Conservation (phyloP, 352 stramenopile genomes). For the Globisporangium solare region DNA sequence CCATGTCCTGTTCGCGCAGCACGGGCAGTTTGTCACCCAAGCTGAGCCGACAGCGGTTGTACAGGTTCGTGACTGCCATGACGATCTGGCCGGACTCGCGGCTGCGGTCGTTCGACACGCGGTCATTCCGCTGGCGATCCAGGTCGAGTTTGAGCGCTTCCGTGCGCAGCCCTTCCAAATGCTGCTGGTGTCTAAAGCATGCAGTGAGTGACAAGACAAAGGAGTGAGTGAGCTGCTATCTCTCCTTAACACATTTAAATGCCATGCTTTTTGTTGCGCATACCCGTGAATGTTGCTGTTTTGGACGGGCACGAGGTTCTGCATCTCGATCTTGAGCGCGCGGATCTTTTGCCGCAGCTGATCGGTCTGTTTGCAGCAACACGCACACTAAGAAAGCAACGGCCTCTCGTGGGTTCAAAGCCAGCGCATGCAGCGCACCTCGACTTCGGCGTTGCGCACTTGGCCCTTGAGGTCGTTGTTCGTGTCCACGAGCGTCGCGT, state of each 20-base stretch:
- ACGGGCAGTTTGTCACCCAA: conserved; percentile 71
- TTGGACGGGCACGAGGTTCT: conserved; percentile 81
- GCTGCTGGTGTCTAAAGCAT: conserved; percentile 53
- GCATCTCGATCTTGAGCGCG: conserved; percentile 74
- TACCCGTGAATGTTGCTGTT: conserved; percentile 80
- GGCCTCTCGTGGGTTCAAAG: neutral
- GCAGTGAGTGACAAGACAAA: neutral
- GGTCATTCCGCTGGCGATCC: conserved; percentile 69
- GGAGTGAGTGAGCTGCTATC: too few relatives aligned
- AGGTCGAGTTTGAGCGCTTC: conserved; percentile 80
- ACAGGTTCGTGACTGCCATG: conserved; percentile 89
- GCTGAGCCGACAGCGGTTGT: conserved; percentile 76
- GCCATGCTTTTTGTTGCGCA: neutral
- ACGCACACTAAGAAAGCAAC: neutral
- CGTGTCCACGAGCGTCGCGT: conserved; percentile 81
- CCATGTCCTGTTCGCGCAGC: conserved; percentile 68
- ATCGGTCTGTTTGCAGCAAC: conserved; percentile 36
- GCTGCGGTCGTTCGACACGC: conserved; percentile 76
- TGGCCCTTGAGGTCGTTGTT: conserved; percentile 85
- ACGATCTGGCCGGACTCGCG: conserved; percentile 88
- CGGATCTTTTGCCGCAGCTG: conserved; percentile 71
- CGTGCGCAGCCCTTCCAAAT: conserved; percentile 69
- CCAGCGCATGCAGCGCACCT: conserved; percentile 25
- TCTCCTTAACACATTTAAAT: too few relatives aligned
- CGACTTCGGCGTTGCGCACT: conserved; percentile 55